Evolutionary conservation across 176 grass and related monocot species (phyloP).

Genomic region (Tillandsia fasciculata): DNA sequence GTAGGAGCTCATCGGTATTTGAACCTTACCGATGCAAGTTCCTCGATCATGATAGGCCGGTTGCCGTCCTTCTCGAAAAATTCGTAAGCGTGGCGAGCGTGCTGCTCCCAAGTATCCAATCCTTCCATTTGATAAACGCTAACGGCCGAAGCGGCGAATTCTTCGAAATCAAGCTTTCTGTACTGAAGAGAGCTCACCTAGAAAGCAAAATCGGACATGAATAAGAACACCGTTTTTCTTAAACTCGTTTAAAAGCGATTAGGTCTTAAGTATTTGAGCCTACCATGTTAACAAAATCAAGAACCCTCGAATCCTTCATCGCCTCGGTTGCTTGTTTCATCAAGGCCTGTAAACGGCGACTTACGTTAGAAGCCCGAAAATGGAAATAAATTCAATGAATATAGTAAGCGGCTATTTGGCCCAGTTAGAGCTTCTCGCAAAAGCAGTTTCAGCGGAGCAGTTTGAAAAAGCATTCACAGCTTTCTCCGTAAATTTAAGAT

Average conservation of each 20-base stretch:
- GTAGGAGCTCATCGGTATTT: neutral
- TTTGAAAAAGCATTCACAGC: too few species aligned
- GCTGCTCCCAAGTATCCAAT: slow-evolving; percentile 90
- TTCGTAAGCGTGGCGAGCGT: slow-evolving; percentile 69
- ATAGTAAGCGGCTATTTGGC: neutral
- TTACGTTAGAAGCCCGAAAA: neutral
- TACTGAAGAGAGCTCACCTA: slow-evolving; percentile 99
- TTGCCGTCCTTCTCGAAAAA: slow-evolving; percentile 98
- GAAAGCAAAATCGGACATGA: slow-evolving; percentile 4
- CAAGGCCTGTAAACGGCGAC: slow-evolving; percentile 39
- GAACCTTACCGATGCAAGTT: slow-evolving; percentile 76
- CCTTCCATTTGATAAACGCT: slow-evolving; percentile 98
- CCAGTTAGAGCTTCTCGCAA: too few species aligned
- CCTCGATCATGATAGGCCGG: slow-evolving; percentile 95
- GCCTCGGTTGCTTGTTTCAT: slow-evolving; percentile 84
- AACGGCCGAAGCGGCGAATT: slow-evolving; percentile 82
- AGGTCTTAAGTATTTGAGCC: neutral
- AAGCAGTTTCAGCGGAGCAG: too few species aligned
- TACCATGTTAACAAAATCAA: slow-evolving; percentile 96
- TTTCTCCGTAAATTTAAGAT: too few species aligned
- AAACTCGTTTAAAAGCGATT: neutral
- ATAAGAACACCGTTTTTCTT: neutral
- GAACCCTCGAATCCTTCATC: slow-evolving; percentile 92
- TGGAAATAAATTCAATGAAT: neutral
- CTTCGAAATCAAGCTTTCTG: slow-evolving; percentile 96